phyloP scores from a whole-genome alignment of 2,329 filamentous ascomycete species.

The Aspergillus fijiensis region DNA sequence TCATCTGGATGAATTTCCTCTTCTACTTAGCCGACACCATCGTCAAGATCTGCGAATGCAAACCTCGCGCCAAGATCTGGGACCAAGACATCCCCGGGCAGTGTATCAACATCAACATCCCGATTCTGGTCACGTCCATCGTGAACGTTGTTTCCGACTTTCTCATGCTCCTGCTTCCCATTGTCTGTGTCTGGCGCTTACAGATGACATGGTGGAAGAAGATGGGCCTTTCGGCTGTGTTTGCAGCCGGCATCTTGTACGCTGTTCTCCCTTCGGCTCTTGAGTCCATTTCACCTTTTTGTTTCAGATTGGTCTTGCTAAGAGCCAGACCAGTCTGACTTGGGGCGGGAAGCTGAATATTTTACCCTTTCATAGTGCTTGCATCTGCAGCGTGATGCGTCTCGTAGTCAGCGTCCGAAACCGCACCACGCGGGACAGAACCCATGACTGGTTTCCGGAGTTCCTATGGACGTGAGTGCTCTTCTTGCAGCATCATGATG shows the following conservation, averaged over 20 bases:
- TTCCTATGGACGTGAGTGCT: constrained; percentile 28
- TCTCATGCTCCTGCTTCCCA: constrained; percentile 25
- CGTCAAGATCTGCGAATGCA: constrained; percentile 29
- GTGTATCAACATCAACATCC: constrained; percentile 26
- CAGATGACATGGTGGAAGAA: constrained; percentile 21
- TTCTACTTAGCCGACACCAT: constrained; percentile 27
- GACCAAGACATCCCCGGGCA: constrained; percentile 17
- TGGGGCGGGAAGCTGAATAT: neutral
- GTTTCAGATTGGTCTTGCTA: neutral
- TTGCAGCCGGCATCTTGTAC: constrained; percentile 26
- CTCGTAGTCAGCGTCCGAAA: constrained; percentile 22
- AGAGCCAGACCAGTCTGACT: neutral
- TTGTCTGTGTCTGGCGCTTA: constrained; percentile 24
- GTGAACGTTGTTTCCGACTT: constrained; percentile 28
- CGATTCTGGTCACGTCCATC: constrained; percentile 20
- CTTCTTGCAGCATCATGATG: too few species aligned
- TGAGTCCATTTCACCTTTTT: neutral
- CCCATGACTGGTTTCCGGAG: constrained; percentile 25
- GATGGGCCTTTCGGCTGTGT: constrained; percentile 23
- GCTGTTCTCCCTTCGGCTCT: neutral
- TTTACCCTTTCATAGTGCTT: constrained; percentile 14
- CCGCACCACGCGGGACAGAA: constrained; percentile 19
- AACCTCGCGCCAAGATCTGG: constrained; percentile 26
- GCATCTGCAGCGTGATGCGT: constrained; percentile 26
- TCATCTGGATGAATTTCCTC: constrained; percentile 25